Evolutionary conservation across 257 asterid species (phyloP).

Genomic region (Solanum chilense): DNA sequence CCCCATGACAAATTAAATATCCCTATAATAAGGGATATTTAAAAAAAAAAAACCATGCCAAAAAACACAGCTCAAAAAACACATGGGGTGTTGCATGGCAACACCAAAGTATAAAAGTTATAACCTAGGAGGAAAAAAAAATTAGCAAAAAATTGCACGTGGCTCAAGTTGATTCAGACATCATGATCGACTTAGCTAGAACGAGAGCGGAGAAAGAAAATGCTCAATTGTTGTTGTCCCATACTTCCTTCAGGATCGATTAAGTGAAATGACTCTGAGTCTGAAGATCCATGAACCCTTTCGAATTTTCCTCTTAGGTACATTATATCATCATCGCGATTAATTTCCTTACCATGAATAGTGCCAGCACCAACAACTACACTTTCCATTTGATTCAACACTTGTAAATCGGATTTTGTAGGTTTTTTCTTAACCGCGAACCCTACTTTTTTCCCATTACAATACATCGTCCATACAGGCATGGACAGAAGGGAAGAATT

Average conservation of each 20-base stretch:
- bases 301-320: conserved; percentile 47
- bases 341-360: conserved; percentile 7
- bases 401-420: conserved; percentile 20
- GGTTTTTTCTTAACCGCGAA: conserved; percentile 29
- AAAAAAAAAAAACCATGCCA: conserved; percentile 18
- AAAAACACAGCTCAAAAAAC: conserved; percentile 24
- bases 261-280: conserved; percentile 52
- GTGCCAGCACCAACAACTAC: conserved; percentile 45
- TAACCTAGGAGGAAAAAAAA: not conserved
- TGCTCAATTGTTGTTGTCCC: conserved; percentile 39
- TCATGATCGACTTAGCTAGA: not conserved
- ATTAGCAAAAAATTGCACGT: not conserved
- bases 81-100: conserved; percentile 1
- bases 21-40: not conserved
- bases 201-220: conserved; percentile 36
- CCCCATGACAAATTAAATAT: conserved; percentile 3
- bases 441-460: conserved; percentile 48
- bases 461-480: conserved; percentile 49
- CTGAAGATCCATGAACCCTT: conserved; percentile 35
- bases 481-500: conserved; percentile 18
- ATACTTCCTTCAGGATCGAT: conserved; percentile 37
- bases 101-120: not conserved
- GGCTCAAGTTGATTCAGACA: not conserved
- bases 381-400: conserved; percentile 24
- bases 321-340: conserved; percentile 25